A percentile compares a stretch with the other conserved stretches of the same genome.
Conservation (phyloP, 495 filamentous ascomycete species). For the Pyrenula massariospora region DNA sequence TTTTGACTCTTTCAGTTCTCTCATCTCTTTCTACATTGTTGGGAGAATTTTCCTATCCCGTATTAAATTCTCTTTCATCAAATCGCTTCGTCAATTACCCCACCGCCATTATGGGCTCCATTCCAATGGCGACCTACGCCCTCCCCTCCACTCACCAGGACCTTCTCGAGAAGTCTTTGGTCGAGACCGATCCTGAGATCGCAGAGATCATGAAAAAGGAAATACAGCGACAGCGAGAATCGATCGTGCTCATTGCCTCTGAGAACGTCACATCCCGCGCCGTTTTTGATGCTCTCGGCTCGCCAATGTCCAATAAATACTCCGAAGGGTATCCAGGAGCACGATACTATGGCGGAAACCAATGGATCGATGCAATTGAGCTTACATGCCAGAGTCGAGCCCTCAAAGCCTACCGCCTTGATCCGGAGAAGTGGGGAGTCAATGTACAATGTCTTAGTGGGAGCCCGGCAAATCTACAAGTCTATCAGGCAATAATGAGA, state of each 20-base stretch:
- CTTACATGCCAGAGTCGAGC: slow-evolving; percentile 92
- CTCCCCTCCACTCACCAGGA: neutral
- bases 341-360: slow-evolving; percentile 97
- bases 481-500: slow-evolving; percentile 97
- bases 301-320: slow-evolving; percentile 97
- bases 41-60: no score
- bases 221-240: slow-evolving; percentile 95
- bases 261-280: slow-evolving; percentile 85
- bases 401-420: slow-evolving; percentile 80
- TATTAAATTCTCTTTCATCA: no score
- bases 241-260: slow-evolving; percentile 93
- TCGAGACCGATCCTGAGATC: slow-evolving; percentile 81
- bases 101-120: neutral
- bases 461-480: slow-evolving; percentile 92
- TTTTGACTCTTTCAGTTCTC: no score
- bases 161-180: slow-evolving; percentile 78
- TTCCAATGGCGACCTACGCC: neutral
- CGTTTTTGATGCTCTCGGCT: slow-evolving; percentile 81
- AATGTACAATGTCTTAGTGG: slow-evolving; percentile 88
- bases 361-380: slow-evolving; percentile 97
- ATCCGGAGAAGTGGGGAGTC: slow-evolving; percentile 89
- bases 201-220: slow-evolving; percentile 91
- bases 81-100: no score
- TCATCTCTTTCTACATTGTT: no score
- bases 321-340: slow-evolving; percentile 97